Percentiles rank a stretch among this genome's conserved stretches.
Conservation (phyloP, 495 filamentous ascomycete genomes). For the Tuber melanosporum region DNA sequence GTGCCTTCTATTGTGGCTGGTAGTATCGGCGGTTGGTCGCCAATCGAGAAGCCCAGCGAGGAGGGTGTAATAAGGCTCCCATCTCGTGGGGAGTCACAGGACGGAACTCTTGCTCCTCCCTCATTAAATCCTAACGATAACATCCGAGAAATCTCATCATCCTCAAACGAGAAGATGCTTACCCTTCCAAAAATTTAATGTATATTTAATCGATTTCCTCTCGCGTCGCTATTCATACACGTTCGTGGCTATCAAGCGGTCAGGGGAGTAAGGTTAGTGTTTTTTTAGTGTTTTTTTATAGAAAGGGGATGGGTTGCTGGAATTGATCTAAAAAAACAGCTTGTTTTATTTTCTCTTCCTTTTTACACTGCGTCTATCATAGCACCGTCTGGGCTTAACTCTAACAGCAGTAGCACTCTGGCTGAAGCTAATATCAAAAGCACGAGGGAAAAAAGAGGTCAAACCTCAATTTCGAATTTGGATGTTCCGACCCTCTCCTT, state of each 20-base stretch:
- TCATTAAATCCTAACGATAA: neutral
- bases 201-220: neutral
- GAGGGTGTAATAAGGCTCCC: conserved; percentile 49
- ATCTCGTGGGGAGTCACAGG: conserved; percentile 44
- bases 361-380: neutral
- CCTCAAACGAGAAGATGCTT: neutral
- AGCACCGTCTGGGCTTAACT: neutral
- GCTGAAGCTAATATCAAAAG: neutral
- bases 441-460: neutral
- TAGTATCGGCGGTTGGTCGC: conserved; percentile 66
- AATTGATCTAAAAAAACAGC: neutral
- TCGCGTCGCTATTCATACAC: neutral
- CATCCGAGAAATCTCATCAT: neutral
- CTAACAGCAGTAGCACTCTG: neutral
- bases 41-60: conserved; percentile 54
- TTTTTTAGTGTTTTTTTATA: neutral
- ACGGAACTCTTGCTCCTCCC: neutral
- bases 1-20: conserved; percentile 65
- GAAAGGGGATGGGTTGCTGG: neutral
- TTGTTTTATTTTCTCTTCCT: neutral
- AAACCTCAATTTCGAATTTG: neutral
- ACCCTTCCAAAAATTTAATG: neutral
- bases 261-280: neutral
- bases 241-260: neutral
- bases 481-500: neutral